phyloP scores from a whole-genome alignment of 148 eudicot species.

The Euryodendron excelsum region DNA sequence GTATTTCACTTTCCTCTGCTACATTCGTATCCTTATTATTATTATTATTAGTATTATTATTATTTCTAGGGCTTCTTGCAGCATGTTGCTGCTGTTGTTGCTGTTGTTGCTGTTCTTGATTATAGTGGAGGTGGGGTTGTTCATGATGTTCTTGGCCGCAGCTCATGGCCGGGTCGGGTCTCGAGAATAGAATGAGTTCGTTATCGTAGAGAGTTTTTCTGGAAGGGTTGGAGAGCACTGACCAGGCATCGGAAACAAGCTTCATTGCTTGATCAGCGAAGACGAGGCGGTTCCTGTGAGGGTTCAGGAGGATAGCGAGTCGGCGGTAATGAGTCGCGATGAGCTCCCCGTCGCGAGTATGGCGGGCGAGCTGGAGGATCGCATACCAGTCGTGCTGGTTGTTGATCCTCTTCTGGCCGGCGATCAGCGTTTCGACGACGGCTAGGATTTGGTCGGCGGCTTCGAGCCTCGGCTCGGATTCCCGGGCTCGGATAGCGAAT shows the following conservation, averaged over 20 bases:
- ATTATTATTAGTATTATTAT: conserved; percentile 11
- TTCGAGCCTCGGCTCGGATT: conserved; percentile 71
- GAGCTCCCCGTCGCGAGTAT: conserved; percentile 45
- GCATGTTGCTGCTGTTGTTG: conserved; percentile 22
- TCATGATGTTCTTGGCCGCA: conserved; percentile 1
- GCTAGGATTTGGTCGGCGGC: conserved; percentile 74
- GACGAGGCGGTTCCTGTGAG: conserved; percentile 46
- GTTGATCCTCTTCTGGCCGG: conserved; percentile 57
- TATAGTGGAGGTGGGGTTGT: background rate
- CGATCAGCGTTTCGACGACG: conserved; percentile 69
- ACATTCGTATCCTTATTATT: conserved; percentile 9
- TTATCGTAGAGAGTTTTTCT: conserved; percentile 57
- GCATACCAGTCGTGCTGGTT: conserved; percentile 62
- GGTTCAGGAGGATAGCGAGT: conserved; percentile 52
- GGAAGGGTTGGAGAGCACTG: conserved; percentile 64
- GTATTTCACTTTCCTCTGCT: conserved; percentile 4
- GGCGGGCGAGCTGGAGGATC: conserved; percentile 55
- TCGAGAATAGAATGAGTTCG: conserved; percentile 30
- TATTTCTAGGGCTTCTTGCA: conserved; percentile 23
- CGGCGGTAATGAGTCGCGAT: conserved; percentile 55
- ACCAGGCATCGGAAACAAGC: conserved; percentile 69
- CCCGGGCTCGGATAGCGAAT: conserved; percentile 82
- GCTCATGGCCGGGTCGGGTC: conserved; percentile 9
- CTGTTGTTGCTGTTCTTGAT: conserved; percentile 20
- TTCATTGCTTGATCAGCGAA: conserved; percentile 69